Evolutionary conservation across 805 yeast genomes (phyloP).

Genomic region (Saturnispora dispora): DNA sequence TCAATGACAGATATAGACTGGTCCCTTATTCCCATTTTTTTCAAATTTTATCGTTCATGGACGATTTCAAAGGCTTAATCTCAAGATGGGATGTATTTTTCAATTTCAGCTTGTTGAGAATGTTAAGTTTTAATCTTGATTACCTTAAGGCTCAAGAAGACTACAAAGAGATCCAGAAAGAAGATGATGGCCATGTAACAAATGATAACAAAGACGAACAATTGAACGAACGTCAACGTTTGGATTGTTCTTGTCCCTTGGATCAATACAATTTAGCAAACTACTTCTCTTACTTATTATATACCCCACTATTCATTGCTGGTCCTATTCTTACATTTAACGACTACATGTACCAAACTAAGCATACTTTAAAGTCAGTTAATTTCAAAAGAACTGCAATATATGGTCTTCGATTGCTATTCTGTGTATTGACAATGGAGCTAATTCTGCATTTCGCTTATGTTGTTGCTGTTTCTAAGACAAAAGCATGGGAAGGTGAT

Average conservation of each 20-base stretch:
- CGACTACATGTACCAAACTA: conserved; percentile 74
- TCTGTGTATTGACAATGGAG: conserved; percentile 85
- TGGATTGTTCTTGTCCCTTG: conserved; percentile 52
- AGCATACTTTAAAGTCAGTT: conserved; percentile 51
- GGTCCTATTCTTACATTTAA: conserved; percentile 94
- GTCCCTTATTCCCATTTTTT: conserved; percentile 29
- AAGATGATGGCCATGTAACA: not conserved
- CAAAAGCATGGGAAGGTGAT: conserved; percentile 83
- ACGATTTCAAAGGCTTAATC: conserved; percentile 67
- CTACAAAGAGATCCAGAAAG: not conserved
- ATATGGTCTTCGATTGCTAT: conserved; percentile 58
- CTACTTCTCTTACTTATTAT: conserved; percentile 67
- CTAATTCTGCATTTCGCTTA: conserved; percentile 77
- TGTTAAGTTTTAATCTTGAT: conserved; percentile 78
- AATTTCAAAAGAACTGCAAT: conserved; percentile 40
- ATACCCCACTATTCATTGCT: conserved; percentile 86
- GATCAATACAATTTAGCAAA: conserved; percentile 54
- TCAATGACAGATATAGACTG: conserved; percentile 61
- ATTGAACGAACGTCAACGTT: conserved; percentile 53
- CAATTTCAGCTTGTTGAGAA: conserved; percentile 79
- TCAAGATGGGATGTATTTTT: conserved; percentile 93
- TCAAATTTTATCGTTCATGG: conserved; percentile 40
- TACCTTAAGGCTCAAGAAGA: conserved; percentile 37
- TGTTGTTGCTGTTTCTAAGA: conserved; percentile 86
- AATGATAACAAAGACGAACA: conserved; percentile 1